Evolutionary conservation across 192 early-diverging fungal genomes (phyloP).

Genomic region (Cetraspora pellucida): DNA sequence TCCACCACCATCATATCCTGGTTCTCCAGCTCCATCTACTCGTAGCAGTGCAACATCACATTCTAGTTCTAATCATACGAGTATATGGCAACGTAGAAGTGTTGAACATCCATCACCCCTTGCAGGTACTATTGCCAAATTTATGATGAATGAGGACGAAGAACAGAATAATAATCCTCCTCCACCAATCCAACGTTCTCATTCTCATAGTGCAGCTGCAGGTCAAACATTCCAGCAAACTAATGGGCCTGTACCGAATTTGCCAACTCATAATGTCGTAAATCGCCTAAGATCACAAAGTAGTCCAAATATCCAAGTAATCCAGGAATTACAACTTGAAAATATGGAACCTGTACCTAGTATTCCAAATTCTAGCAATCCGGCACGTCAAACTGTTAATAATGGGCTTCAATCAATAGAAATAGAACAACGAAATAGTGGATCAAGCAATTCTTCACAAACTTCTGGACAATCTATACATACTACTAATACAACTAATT

Average conservation of each 20-base stretch:
- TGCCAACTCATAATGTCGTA: not conserved
- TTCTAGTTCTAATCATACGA: constrained; percentile 16
- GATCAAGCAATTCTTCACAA: constrained; percentile 23
- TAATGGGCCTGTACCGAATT: constrained; percentile 9
- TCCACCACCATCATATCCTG: constrained; percentile 59
- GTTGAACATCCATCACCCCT: constrained; percentile 51
- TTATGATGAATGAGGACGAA: constrained; percentile 49
- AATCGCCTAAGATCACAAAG: constrained; percentile 57
- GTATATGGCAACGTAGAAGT: constrained; percentile 46
- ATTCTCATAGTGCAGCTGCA: constrained; percentile 33
- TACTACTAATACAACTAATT: constrained; percentile 32
- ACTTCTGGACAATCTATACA: constrained; percentile 34
- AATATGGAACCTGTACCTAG: constrained; percentile 35
- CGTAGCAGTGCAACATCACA: constrained; percentile 37
- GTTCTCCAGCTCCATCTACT: constrained; percentile 50
- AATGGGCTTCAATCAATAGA: constrained; percentile 38
- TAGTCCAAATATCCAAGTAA: constrained; percentile 59
- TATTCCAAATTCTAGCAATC: constrained; percentile 38
- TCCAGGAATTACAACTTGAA: constrained; percentile 43
- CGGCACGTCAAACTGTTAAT: constrained; percentile 36
- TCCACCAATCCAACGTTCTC: constrained; percentile 41
- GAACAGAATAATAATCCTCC: constrained; percentile 39
- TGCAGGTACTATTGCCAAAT: constrained; percentile 55
- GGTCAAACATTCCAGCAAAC: constrained; percentile 27
- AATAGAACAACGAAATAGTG: constrained; percentile 16